phyloP scores from a whole-genome alignment of 805 yeast species.

The Blastobotrys muscicola region DNA sequence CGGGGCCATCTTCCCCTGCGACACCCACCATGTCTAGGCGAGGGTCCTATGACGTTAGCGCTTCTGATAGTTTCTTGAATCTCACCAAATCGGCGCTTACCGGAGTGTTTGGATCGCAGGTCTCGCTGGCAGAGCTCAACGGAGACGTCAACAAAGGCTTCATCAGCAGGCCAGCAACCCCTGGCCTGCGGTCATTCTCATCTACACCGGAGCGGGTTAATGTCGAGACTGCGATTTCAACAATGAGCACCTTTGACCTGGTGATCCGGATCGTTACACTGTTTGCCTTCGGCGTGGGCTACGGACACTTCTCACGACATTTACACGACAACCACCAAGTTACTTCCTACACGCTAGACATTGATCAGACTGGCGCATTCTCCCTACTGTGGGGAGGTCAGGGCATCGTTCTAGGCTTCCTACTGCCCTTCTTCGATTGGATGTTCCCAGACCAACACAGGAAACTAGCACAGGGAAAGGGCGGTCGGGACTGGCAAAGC shows the following conservation, averaged over 20 bases:
- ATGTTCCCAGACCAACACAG: conserved; percentile 13
- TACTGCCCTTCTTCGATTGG: conserved; percentile 23
- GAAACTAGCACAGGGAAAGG: conserved; percentile 11
- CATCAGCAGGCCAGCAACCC: background rate
- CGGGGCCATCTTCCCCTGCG: background rate
- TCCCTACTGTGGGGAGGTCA: conserved; percentile 22
- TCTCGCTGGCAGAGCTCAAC: conserved; percentile 29
- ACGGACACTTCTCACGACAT: conserved; percentile 23
- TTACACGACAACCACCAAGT: conserved; percentile 24
- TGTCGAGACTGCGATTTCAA: too few relatives aligned
- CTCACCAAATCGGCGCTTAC: conserved; percentile 26
- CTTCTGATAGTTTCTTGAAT: conserved; percentile 16
- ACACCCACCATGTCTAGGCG: background rate
- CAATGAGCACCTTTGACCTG: conserved; percentile 10
- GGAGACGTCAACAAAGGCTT: conserved; percentile 18
- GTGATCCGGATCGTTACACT: conserved; percentile 13
- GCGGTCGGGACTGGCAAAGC: conserved; percentile 27
- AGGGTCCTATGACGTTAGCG: too few relatives aligned
- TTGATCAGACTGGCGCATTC: conserved; percentile 17
- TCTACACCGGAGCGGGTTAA: background rate
- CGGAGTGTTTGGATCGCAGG: conserved; percentile 32
- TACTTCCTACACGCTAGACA: conserved; percentile 16
- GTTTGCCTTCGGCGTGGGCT: conserved; percentile 23
- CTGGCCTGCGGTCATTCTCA: background rate
- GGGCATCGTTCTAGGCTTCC: conserved; percentile 22